These are phyloP conservation scores for Peribolospora kevripleyi DNA, from an alignment of 768 basidiomycete species.

Conservation along the genomic window DNA sequence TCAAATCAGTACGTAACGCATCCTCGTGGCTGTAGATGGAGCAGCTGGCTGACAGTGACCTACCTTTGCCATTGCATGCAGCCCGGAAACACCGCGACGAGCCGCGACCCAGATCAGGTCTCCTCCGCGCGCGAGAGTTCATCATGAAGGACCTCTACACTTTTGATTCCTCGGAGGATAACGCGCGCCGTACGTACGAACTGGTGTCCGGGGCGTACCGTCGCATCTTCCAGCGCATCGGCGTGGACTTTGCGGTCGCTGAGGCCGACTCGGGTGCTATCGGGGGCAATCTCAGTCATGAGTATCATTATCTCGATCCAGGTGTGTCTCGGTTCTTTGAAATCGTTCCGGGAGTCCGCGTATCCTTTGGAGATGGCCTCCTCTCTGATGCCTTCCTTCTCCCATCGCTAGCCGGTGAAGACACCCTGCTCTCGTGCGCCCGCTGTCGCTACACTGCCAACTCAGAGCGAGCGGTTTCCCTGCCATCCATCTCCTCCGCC, in stretches of 20 bases:
- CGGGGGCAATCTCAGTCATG: constrained; percentile 4
- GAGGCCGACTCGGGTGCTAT: constrained; percentile 7
- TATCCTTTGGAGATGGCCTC: not conserved
- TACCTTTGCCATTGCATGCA: not conserved
- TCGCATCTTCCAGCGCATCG: constrained; percentile 5
- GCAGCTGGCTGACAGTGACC: not conserved
- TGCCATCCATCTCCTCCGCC: too few species aligned
- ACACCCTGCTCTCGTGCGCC: constrained; percentile 2
- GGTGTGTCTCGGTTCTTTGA: too few species aligned
- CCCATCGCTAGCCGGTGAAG: constrained; percentile 3
- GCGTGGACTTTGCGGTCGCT: constrained; percentile 4
- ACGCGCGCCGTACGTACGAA: not conserved
- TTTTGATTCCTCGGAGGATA: constrained; percentile 1
- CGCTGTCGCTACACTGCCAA: constrained; percentile 2
- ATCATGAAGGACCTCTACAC: constrained; percentile 10
- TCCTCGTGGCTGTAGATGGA: not conserved
- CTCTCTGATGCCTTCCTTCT: not conserved
- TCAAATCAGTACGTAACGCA: constrained; percentile 2
- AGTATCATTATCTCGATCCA: constrained; percentile 3
- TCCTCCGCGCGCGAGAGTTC: constrained; percentile 7
- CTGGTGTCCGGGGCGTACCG: constrained; percentile 3
- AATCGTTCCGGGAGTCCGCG: too few species aligned
- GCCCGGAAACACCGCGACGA: constrained; percentile 7
- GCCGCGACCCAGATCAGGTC: constrained; percentile 4
- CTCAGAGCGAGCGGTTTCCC: constrained; percentile 2